Base-by-base conservation (phyloP, 371 early-diverging fungal genomes). In the Mortierella sp. region DNA sequence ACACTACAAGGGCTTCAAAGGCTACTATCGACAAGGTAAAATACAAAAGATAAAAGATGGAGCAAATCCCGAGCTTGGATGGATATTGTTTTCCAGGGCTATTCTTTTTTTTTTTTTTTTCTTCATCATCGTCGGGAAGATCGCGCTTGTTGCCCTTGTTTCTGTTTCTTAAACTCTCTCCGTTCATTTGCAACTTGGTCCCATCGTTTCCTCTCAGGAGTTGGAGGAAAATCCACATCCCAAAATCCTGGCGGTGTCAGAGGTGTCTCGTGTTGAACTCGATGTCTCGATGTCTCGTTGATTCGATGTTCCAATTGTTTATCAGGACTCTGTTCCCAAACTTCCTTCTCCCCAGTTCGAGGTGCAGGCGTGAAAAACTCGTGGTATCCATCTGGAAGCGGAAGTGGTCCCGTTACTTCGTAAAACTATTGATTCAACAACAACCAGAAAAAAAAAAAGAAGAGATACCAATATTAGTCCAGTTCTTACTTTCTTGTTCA, bases 211-310 rank as follows among this genome's bases (percentile, higher is more conserved):
- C 79, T 65, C 14, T 79, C 79, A n/a, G 56, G 73, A 0, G 79
- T 73, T 0, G 66, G 59, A 4, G 79, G 79, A 48, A 79, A 79
- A 23, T 69, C 63, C 16, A 68, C 68, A 43, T 72, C 64, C 79
- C 79, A 79, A 59, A 66, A 79, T 14, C 79, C 79, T 0, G 79
- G 79, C 0, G 79, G 79, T 5, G 79, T 79, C 46, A 72, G 7
- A 7, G 66, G 79, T 0, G 30, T 23, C 56, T 60, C 70, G 37
- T 79, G 70, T 3, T 79, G 79, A 0, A 79, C 73, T 9, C 79
- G 79, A 29, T 79, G 79, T 12, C 73, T 64, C n/a, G 79, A 79
- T n/a, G 68, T 66, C 28, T 64, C 53, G 52, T 79, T 72, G 37
- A 72, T 72, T 19, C 79, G 79, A 43, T 66, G 65, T 23, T 72